These are phyloP conservation scores for Trifolium dubium DNA, from an alignment of 306 rosid genomes.

Conservation along the genomic window DNA sequence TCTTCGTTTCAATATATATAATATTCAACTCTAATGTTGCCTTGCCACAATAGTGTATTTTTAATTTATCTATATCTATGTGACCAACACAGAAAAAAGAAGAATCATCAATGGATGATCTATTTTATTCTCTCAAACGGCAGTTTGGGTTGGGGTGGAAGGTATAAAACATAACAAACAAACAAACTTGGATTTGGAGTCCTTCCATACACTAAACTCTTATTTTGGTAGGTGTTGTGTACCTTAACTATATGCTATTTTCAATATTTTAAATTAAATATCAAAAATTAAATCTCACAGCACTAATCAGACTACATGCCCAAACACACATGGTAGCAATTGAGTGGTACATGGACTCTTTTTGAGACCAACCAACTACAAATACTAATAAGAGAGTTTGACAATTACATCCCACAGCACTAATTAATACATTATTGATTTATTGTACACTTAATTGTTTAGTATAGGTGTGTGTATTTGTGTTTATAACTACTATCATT, in stretches of 20 bases:
- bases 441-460: background rate
- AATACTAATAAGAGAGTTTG: background rate
- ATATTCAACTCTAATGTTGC: too few relatives aligned
- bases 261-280: too few relatives aligned
- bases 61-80: too few relatives aligned
- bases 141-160: background rate
- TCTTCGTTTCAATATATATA: background rate
- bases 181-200: background rate
- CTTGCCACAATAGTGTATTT: too few relatives aligned
- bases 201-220: background rate
- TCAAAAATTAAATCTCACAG: too few relatives aligned
- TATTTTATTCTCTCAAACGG: background rate
- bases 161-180: background rate
- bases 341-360: background rate
- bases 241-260: background rate
- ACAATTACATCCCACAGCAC: background rate
- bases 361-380: background rate
- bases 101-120: too few relatives aligned
- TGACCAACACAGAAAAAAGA: too few relatives aligned
- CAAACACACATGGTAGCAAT: background rate
- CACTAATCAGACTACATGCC: background rate
- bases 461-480: background rate
- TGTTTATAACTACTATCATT: background rate
- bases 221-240: background rate
- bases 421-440: background rate